Percentiles rank a stretch among this genome's conserved stretches.
These are phyloP conservation scores for Cryptomeria japonica DNA, from an alignment of 75 land plant genomes.

Conservation along the genomic window DNA sequence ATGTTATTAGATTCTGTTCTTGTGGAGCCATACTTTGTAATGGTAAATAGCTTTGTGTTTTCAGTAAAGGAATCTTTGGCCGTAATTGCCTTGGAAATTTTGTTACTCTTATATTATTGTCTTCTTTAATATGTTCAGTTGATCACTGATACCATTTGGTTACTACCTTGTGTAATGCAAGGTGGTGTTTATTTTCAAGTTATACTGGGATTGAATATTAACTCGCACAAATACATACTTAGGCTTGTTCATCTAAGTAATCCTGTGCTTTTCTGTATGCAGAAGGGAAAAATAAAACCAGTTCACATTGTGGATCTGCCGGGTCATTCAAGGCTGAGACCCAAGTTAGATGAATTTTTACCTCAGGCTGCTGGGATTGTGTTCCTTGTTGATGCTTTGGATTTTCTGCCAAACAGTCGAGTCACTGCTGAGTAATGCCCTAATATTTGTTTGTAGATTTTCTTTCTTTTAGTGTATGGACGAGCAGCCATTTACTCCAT, in stretches of 20 bases:
- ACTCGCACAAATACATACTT: neutral
- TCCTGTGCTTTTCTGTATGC: constrained; percentile 11
- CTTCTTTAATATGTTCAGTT: neutral
- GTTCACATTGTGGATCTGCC: constrained; percentile 93
- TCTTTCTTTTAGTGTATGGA: constrained; percentile 1
- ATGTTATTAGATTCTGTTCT: neutral
- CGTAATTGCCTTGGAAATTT: neutral
- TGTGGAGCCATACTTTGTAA: neutral
- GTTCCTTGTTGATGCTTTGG: constrained; percentile 92
- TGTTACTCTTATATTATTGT: neutral
- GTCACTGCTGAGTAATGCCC: constrained; percentile 79
- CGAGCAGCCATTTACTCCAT: neutral
- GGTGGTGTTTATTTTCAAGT: neutral
- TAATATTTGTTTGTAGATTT: neutral
- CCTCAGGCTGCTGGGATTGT: constrained; percentile 84
- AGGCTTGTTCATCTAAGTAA: neutral
- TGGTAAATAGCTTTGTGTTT: neutral
- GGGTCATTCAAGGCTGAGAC: constrained; percentile 82
- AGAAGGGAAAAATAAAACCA: constrained; percentile 87
- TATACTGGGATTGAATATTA: neutral
- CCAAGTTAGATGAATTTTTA: constrained; percentile 84
- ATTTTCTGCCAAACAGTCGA: constrained; percentile 80
- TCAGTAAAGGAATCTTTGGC: neutral
- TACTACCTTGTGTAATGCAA: neutral
- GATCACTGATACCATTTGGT: neutral